Evolutionary conservation across 306 rosid species (phyloP), one percentile per base, ranked within the genome.

Genomic region (Rosa chinensis): DNA sequence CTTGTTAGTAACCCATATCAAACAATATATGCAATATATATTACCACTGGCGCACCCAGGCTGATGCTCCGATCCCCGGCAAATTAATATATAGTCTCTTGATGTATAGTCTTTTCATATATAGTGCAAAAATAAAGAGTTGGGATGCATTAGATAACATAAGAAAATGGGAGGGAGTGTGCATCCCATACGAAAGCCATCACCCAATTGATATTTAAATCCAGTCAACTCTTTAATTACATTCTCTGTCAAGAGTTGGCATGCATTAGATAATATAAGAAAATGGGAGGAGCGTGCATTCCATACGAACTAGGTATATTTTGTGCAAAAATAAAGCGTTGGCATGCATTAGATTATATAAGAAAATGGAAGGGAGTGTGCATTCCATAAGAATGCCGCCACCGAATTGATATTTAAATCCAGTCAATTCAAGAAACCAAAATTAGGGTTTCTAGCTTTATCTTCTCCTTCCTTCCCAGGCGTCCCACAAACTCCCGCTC

Each of bases 141-240:
- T 87, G 89, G 77, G 72, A 43, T 66, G 10, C 71, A 66, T 45
- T 17, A 72, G 94, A 85, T 89, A 76, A 81, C 75, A 59, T 80
- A 80, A 81, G 66, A 87, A 80, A 89, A 81, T 84, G 83, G 88
- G 55, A 72, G 72, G 88, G 93, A 89, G 94, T 87, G 91, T 90
- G 90, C 80, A 84, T 88, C 83, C 92, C 94, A 90, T 86, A 76
- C 79, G 92, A 90, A 77, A 48, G 76, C 86, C 96, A 87, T 91
- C 91, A 88, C 73, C 79, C 25, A 73, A 23, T 74, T 32, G 88
- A 80, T 85, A 84, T 83, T 83, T 62, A 44, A 11, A 75, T 59
- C 43, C 74, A 56, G 74, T 49, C 67, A 47, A 67, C 5, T 61
- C 32, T 1, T 23, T 28, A 28, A 28, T 28, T 28, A 28, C 1